These are phyloP conservation scores for Cymbopogon flexuosus DNA, from an alignment of 202 grass and related monocot genomes.

Conservation along the genomic window DNA sequence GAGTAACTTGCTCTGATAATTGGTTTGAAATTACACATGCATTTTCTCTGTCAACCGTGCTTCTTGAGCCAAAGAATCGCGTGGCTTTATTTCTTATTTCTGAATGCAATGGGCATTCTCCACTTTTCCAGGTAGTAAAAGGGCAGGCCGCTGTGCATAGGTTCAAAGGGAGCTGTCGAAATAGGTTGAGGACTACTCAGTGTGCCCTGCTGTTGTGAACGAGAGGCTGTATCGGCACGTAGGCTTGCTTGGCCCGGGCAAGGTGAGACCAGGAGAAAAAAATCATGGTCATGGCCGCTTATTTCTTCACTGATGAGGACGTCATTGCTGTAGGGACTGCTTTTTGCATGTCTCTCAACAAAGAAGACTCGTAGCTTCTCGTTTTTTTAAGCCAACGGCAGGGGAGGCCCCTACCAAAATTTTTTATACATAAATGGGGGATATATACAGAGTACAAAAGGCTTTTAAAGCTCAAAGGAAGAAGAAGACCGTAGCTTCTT, in stretches of 20 bases:
- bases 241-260: conserved; percentile 55
- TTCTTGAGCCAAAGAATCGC: not conserved
- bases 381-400: not conserved
- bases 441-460: too few species aligned
- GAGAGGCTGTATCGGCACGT: conserved; percentile 53
- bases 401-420: too few species aligned
- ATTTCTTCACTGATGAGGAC: conserved; percentile 83
- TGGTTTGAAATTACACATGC: not conserved
- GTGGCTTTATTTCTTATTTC: not conserved
- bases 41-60: not conserved
- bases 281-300: conserved; percentile 23
- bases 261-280: conserved; percentile 93
- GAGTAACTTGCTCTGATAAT: not conserved
- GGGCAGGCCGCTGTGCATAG: conserved; percentile 65
- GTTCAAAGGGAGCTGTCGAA: conserved; percentile 44
- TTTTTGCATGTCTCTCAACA: conserved; percentile 39
- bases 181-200: conserved; percentile 41
- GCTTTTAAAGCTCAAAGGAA: too few species aligned
- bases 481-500: not conserved
- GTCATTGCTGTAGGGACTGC: conserved; percentile 67
- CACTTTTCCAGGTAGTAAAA: conserved; percentile 65
- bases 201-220: conserved; percentile 82
- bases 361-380: not conserved
- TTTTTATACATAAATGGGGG: too few species aligned
- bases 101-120: not conserved